Evolutionary conservation across 306 rosid species (phyloP).

Genomic region (Castanea sativa): DNA sequence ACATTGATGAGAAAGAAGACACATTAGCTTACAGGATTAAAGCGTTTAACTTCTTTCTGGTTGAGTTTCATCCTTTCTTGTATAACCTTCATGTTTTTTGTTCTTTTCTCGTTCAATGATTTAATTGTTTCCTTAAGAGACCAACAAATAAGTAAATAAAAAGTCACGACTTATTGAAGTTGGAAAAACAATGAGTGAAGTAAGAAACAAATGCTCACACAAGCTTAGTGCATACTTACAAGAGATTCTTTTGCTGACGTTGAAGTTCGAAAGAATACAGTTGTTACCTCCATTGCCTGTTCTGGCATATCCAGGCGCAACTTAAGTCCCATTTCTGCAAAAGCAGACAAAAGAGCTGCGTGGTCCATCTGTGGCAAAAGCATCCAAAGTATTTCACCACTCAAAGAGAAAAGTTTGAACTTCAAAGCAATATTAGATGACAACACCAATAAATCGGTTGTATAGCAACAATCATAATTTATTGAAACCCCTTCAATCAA

Average conservation of each 20-base stretch:
- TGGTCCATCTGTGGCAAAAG: constrained; percentile 78
- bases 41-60: constrained; percentile 78
- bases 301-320: constrained; percentile 91
- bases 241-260: constrained; percentile 68
- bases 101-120: constrained; percentile 65
- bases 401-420: constrained; percentile 10
- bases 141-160: constrained; percentile 24
- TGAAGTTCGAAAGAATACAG: constrained; percentile 75
- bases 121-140: constrained; percentile 64
- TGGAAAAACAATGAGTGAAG: constrained; percentile 10
- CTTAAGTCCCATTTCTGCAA: constrained; percentile 97
- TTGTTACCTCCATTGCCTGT: constrained; percentile 86
- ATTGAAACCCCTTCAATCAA: background rate
- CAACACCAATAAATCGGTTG: background rate
- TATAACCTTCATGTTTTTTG: constrained; percentile 71
- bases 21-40: constrained; percentile 81
- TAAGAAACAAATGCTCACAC: constrained; percentile 10
- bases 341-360: constrained; percentile 91
- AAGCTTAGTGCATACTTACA: constrained; percentile 44
- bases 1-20: constrained; percentile 18
- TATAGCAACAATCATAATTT: background rate
- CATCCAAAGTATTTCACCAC: constrained; percentile 12
- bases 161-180: constrained; percentile 15
- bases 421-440: constrained; percentile 3
- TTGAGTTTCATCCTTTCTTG: constrained; percentile 87